phyloP scores from a whole-genome alignment of 495 filamentous ascomycete species.

The Cercophora newfieldiana region DNA sequence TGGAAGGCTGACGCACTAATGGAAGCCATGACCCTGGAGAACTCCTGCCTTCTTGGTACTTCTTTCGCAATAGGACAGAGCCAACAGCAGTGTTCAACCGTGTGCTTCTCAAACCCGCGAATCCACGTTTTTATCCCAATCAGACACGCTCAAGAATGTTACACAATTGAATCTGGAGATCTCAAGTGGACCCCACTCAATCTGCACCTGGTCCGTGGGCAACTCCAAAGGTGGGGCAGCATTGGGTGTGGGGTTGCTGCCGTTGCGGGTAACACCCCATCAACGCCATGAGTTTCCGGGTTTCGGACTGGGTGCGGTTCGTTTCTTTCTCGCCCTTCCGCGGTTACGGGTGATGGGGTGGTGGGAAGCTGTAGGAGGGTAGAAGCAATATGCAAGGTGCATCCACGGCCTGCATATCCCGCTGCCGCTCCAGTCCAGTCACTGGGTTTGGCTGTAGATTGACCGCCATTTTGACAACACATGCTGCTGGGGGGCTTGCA shows the following conservation, averaged over 20 bases:
- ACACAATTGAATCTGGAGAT: constrained; percentile 1
- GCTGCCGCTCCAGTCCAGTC: background rate
- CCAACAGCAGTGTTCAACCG: too few species aligned
- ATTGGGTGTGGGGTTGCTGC: background rate
- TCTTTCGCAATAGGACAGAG: too few species aligned
- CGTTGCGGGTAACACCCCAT: background rate
- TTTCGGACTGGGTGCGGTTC: background rate
- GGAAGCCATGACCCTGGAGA: too few species aligned
- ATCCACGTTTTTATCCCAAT: background rate
- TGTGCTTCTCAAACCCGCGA: background rate
- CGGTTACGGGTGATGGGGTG: background rate
- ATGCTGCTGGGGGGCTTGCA: background rate
- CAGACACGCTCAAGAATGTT: background rate
- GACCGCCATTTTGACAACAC: constrained; percentile 10
- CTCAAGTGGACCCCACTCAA: background rate
- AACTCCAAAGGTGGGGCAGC: background rate
- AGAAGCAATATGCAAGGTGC: background rate
- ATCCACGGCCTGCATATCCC: background rate
- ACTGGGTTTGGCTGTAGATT: constrained; percentile 5
- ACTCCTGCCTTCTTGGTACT: too few species aligned
- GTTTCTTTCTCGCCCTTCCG: background rate
- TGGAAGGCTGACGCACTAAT: background rate
- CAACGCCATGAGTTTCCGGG: background rate
- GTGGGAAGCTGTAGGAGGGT: background rate
- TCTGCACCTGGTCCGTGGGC: background rate